Base-by-base conservation (phyloP, 2,329 filamentous ascomycete genomes). In the Berkeleyomyces rouxiae region DNA sequence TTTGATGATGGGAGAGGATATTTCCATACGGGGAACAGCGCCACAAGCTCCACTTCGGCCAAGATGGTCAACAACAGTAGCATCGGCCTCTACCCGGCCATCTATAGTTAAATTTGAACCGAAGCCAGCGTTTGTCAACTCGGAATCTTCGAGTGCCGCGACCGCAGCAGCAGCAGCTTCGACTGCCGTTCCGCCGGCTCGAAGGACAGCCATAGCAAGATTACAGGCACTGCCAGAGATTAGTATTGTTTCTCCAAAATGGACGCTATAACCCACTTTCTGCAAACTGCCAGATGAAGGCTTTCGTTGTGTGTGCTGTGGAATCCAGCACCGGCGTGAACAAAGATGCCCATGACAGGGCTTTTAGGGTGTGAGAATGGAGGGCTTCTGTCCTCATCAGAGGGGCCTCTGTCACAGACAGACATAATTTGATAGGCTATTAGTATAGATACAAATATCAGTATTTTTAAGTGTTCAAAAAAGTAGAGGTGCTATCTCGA, bases 61-160 rank as follows among this genome's bases (percentile, higher is more conserved):
- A 59, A 86, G 77, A 71, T 97, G 88, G 70, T 99, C 91, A 47
- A 99, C 87, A 61, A 99, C 82, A 0, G 90, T 91, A 62, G 93
- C 93, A 76, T 99, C 93, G 68, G 91, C 95, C 72, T 99, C 93
- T 10, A 97, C 93, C 0, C 84, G 82, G 1, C 93, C 93, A 68
- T 96, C 87, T 66, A 95, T 88, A 53, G 89, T 86, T 33, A 99
- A 77, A 69, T 99, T 99, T 74, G 93, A 99, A 57, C 95, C 93
- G 71, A 88, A 97, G 0, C 93, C 93, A 44, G 92, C 88, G 72
- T 99, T 99, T 43, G 95, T 99, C 67, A 99, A 95, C 69, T 96
- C 90, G 63, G 87, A 85, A 71, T 99, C 89, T 74, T 99, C 93
- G 16, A 99, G 82, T 23, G 89, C 79, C 67, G 86, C 88, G 69